These are phyloP conservation scores for Cichorium intybus DNA, from an alignment of 140 eudicot genomes.

Conservation along the genomic window DNA sequence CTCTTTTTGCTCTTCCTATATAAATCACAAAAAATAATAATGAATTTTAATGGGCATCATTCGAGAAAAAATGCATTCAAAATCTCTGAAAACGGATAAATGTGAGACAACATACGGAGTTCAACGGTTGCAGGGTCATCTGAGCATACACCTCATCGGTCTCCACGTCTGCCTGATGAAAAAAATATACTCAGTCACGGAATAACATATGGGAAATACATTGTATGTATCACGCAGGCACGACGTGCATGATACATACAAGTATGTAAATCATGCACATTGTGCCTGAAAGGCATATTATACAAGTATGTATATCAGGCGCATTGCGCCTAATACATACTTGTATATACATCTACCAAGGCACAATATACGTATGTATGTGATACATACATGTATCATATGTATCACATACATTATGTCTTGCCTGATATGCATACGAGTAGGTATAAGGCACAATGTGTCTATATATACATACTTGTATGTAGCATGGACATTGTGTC, in stretches of 20 bases:
- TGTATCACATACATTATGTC: too few species aligned
- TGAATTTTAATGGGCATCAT: not conserved
- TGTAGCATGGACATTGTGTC: not conserved
- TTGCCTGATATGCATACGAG: too few species aligned
- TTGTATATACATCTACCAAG: too few species aligned
- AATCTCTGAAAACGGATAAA: not conserved
- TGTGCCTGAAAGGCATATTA: not conserved
- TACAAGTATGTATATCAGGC: too few species aligned
- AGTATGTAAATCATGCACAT: not conserved
- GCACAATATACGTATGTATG: too few species aligned
- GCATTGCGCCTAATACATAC: not conserved
- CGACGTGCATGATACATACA: not conserved
- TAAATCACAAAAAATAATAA: not conserved
- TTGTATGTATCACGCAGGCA: not conserved
- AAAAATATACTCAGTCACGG: too few species aligned
- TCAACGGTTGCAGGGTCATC: slow-evolving; percentile 84
- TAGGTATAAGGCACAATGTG: not conserved
- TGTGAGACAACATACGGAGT: slow-evolving; percentile 44
- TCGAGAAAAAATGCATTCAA: not conserved
- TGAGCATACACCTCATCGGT: slow-evolving; percentile 94
- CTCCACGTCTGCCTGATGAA: slow-evolving; percentile 78
- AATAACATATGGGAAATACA: too few species aligned
- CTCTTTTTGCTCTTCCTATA: slow-evolving; percentile 86
- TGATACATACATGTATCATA: too few species aligned
- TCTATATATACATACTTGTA: not conserved